Evolutionary conservation across 192 early-diverging fungal species (phyloP), one percentile per base, ranked within the genome.

Genomic region (Rhizoclosmatium sp.): DNA sequence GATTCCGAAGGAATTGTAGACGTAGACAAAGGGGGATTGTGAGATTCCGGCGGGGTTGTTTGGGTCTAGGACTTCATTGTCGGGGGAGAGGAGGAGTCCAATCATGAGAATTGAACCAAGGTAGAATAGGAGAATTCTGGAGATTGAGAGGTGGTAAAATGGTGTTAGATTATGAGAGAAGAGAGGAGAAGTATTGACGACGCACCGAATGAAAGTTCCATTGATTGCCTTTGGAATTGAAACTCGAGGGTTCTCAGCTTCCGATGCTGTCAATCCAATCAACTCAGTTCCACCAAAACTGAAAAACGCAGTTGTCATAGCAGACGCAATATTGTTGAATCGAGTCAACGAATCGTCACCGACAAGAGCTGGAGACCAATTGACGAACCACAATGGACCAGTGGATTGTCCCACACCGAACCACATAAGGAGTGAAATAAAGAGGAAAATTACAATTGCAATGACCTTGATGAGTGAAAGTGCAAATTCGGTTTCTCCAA

Each of bases 261-360:
- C 96, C 78, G 93, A 95, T 45, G 94, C 94, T 10, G 95, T 94
- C 78, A 97, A 88, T 65, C 94, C 95, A 48, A 97, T 90, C 14
- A 97, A 85, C 91, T 76, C 65, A 10, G 75, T 76, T 16, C 75
- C 94, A 92, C 62, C 92, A 42, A 75, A 69, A 10, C 61, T 44
- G 47, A 64, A 95, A 44, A 92, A 92, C 7, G 94, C 94, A 40
- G 90, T 91, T 16, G 92, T 89, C 72, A 94, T 90, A 1, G 91
- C 89, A 66, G 88, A 89, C 19, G 92, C 80, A 58, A 94, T 85
- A 4, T 91, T 93, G 31, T 87, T 84, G 65, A 90, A 87, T 51
- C 49, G 23, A n/a, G 9, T 54, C 47, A 67, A 47, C 3, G 16
- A 1, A 12, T 40, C 66, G 4, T 65, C 75, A n/a, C 49, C 54